Conservation (phyloP, 208 protist species). For the Leishmania gerbilli region DNA sequence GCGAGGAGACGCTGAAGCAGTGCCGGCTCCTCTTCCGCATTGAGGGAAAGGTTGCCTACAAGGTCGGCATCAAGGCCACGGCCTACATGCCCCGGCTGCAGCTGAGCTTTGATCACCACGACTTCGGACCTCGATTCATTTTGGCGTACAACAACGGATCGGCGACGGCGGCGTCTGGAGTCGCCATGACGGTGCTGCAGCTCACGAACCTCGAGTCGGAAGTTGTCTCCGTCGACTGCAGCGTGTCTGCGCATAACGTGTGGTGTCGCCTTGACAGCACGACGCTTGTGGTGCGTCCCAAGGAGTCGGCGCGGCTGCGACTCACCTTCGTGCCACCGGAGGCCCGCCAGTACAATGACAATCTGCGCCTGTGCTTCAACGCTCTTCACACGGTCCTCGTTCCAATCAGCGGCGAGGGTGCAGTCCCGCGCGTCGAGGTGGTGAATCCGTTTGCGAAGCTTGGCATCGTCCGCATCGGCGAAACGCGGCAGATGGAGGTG, state of each 20-base stretch:
- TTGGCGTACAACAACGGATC: constrained; percentile 43
- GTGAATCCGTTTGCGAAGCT: constrained; percentile 80
- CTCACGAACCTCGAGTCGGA: constrained; percentile 93
- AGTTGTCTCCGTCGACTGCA: constrained; percentile 84
- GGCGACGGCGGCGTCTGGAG: constrained; percentile 19
- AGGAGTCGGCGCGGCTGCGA: constrained; percentile 63
- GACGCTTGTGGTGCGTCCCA: constrained; percentile 86
- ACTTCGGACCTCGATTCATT: constrained; percentile 95
- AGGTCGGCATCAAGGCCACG: constrained; percentile 71
- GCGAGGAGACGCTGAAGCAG: constrained; percentile 69
- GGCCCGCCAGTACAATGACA: constrained; percentile 81
- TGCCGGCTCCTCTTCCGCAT: constrained; percentile 82
- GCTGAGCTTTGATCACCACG: constrained; percentile 83
- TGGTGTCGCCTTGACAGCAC: constrained; percentile 87
- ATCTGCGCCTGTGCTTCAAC: constrained; percentile 94
- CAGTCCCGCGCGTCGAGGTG: constrained; percentile 89
- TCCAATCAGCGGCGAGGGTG: constrained; percentile 90
- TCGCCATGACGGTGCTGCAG: constrained; percentile 46
- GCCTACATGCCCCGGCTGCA: constrained; percentile 88
- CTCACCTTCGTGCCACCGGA: constrained; percentile 91
- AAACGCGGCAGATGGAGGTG: constrained; percentile 68
- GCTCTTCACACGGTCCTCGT: constrained; percentile 84
- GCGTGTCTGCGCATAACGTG: constrained; percentile 72
- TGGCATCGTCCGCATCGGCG: constrained; percentile 81
- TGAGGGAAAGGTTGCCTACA: constrained; percentile 76